Evolutionary conservation across 257 asterid species (phyloP).

Genomic region (Ehretia macrophylla): DNA sequence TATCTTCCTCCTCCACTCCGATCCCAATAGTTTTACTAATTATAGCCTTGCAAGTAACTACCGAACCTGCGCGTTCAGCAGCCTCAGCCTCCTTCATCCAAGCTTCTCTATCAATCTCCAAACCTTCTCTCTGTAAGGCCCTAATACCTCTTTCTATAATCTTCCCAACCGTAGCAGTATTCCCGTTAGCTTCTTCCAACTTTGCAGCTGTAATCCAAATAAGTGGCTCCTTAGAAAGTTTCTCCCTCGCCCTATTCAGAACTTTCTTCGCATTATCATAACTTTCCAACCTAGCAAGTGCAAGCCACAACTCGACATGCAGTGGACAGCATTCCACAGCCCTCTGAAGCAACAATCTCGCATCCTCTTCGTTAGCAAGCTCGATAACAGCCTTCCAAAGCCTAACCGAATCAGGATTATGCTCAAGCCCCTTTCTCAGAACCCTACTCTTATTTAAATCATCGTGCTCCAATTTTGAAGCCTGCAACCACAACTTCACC

Average conservation of each 20-base stretch:
- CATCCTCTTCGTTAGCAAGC: conserved; percentile 83
- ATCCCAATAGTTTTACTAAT: conserved; percentile 70
- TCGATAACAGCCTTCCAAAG: conserved; percentile 97
- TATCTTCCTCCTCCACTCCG: conserved; percentile 92
- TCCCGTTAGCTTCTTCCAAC: conserved; percentile 89
- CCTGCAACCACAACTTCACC: conserved; percentile 90
- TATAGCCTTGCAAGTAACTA: conserved; percentile 80
- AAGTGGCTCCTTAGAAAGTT: conserved; percentile 80
- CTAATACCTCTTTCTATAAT: conserved; percentile 80
- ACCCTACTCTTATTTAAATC: conserved; percentile 62
- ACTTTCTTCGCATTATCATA: conserved; percentile 68
- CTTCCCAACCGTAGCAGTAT: conserved; percentile 58
- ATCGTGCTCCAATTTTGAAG: conserved; percentile 80
- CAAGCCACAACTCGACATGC: conserved; percentile 74
- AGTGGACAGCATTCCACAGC: conserved; percentile 64
- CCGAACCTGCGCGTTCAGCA: conserved; percentile 89
- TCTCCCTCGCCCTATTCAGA: conserved; percentile 74
- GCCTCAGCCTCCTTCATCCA: conserved; percentile 99
- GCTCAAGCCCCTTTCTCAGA: conserved; percentile 79
- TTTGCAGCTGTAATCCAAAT: conserved; percentile 94
- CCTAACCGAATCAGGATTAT: conserved; percentile 78
- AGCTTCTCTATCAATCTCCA: conserved; percentile 82
- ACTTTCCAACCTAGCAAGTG: conserved; percentile 60
- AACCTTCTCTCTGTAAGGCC: conserved; percentile 75
- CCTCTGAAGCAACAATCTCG: conserved; percentile 65